Conservation (phyloP, 129 eudicot genomes). For the Gnaphalium uliginosum region DNA sequence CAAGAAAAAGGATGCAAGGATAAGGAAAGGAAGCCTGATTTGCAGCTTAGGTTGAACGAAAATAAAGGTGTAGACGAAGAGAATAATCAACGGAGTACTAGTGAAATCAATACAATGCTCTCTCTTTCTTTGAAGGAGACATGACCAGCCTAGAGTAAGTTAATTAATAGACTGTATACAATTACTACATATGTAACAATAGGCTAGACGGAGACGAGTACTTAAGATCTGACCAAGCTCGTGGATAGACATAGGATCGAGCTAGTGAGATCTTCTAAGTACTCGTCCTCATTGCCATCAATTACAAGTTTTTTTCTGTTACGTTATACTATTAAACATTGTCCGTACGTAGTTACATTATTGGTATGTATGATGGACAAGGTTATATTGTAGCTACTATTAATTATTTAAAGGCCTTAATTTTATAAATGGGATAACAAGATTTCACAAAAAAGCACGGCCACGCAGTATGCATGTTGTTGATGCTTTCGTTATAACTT, state of each 20-base stretch:
- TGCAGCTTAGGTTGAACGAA: constrained; percentile 62
- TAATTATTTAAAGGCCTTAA: not conserved
- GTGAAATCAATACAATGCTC: constrained; percentile 62
- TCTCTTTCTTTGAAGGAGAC: constrained; percentile 66
- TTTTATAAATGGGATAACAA: not conserved
- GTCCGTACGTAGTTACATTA: not conserved
- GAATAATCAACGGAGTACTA: constrained; percentile 19
- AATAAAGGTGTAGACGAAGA: constrained; percentile 27
- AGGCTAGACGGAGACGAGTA: constrained; percentile 51
- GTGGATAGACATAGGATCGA: constrained; percentile 32
- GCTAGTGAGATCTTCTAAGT: constrained; percentile 62
- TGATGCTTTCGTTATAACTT: not conserved
- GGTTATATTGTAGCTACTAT: not conserved
- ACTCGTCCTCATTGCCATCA: constrained; percentile 45
- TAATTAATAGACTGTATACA: constrained; percentile 24
- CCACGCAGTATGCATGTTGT: not conserved
- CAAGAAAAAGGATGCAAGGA: constrained; percentile 33
- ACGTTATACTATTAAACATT: not conserved
- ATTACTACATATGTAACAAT: constrained; percentile 6
- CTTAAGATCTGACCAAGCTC: constrained; percentile 60
- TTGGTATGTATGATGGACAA: not conserved
- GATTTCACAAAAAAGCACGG: not conserved
- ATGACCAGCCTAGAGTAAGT: constrained; percentile 23
- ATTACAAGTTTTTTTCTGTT: constrained; percentile 8
- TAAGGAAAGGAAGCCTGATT: constrained; percentile 47